Evolutionary conservation across 495 filamentous ascomycete species (phyloP).

Genomic region (Talaromyces thailandensis): DNA sequence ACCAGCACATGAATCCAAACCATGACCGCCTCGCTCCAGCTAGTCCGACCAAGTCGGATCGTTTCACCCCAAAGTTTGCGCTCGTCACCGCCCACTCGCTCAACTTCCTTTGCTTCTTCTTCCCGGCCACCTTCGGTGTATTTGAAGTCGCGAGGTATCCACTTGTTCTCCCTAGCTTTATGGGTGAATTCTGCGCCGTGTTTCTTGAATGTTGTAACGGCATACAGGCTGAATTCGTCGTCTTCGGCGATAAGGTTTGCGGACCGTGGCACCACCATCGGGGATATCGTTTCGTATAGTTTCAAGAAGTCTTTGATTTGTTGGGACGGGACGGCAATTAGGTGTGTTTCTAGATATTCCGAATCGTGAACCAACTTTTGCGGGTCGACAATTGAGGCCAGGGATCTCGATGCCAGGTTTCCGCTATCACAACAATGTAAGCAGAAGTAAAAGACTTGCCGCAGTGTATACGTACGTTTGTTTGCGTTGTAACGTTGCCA

Average conservation of each 20-base stretch:
- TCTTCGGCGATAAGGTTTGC: slow-evolving; percentile 68
- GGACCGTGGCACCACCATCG: slow-evolving; percentile 85
- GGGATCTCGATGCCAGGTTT: slow-evolving; percentile 88
- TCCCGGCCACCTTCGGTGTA: slow-evolving; percentile 84
- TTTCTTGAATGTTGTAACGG: slow-evolving; percentile 91
- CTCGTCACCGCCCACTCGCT: slow-evolving; percentile 69
- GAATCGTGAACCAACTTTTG: slow-evolving; percentile 72
- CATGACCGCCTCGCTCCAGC: slow-evolving; percentile 92
- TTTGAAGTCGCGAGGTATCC: slow-evolving; percentile 90
- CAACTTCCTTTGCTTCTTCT: slow-evolving; percentile 76
- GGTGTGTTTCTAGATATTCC: slow-evolving; percentile 93
- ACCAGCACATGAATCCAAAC: slow-evolving; percentile 88
- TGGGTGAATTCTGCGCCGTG: slow-evolving; percentile 74
- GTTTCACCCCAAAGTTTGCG: slow-evolving; percentile 85
- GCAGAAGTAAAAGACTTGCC: not conserved
- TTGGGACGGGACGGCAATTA: slow-evolving; percentile 74
- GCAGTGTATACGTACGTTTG: slow-evolving; percentile 54
- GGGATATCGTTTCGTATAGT: slow-evolving; percentile 76
- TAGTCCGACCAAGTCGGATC: slow-evolving; percentile 72
- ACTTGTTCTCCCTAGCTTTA: slow-evolving; percentile 82
- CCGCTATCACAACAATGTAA: slow-evolving; percentile 46
- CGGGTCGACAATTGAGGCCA: slow-evolving; percentile 78
- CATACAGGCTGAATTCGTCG: slow-evolving; percentile 79
- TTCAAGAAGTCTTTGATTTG: slow-evolving; percentile 78
- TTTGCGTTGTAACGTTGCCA: slow-evolving; percentile 71